Evolutionary conservation across 805 yeast species (phyloP).

Genomic region (Zygosaccharomyces gambellarensis): DNA sequence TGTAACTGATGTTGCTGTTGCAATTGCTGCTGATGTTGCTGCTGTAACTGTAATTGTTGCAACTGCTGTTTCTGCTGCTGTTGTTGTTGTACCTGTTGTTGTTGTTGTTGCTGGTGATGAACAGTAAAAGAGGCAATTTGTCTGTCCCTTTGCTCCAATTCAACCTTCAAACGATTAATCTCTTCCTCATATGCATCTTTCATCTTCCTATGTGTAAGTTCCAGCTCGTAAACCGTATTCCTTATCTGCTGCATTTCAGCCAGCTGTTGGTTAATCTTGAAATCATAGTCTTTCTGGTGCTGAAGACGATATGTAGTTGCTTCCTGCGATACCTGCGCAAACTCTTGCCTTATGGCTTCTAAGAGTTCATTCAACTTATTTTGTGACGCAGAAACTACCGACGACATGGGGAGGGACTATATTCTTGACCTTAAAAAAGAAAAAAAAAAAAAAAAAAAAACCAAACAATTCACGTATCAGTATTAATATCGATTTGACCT

Average conservation of each 20-base stretch:
- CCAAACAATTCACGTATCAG: no score
- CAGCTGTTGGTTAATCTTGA: conserved; percentile 84
- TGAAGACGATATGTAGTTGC: conserved; percentile 82
- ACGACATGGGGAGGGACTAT: conserved; percentile 14
- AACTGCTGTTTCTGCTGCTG: conserved; percentile 26
- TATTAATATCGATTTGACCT: no score
- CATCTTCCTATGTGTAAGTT: conserved; percentile 88
- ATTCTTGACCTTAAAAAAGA: not conserved
- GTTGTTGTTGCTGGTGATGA: conserved; percentile 43
- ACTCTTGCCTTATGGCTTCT: conserved; percentile 90
- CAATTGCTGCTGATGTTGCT: conserved; percentile 17
- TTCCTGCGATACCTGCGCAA: conserved; percentile 76
- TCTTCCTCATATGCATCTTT: conserved; percentile 96
- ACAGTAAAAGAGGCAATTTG: conserved; percentile 37
- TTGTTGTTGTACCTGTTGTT: conserved; percentile 28
- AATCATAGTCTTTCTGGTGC: conserved; percentile 81
- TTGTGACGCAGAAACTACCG: conserved; percentile 25
- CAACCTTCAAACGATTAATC: conserved; percentile 76
- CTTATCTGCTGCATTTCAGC: conserved; percentile 91
- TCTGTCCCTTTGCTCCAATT: conserved; percentile 76
- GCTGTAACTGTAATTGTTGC: conserved; percentile 24
- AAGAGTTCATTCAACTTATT: conserved; percentile 65
- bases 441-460: no score
- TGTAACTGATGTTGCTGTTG: conserved; percentile 20
- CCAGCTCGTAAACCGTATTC: conserved; percentile 89